Evolutionary conservation across 1,139 yeast species (phyloP), one percentile per base, ranked within the genome.

Genomic region (Kodamaea arcana): DNA sequence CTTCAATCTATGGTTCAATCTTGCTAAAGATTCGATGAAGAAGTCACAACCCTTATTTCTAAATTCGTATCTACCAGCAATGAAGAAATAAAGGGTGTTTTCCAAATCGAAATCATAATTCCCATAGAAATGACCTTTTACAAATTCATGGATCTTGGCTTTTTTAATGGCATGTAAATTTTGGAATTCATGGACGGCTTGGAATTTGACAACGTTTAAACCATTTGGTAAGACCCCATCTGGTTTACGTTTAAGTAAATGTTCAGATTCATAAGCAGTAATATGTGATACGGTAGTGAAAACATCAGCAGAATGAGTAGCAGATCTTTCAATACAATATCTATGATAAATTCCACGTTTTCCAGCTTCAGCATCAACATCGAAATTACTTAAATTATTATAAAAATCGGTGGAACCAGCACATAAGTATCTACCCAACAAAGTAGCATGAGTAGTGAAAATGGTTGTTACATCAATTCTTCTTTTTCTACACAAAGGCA

Each of bases 171-270:
- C 96, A 64, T 92, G 98, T 61, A 92, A 71, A 62, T 92, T 92
- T 65, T 92, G 98, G 69, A 92, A 92, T 65, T 92, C 98, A 60
- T 92, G 98, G 47, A 90, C 95, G 2, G 97, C 97, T 52, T 86
- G 94, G 64, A 92, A 92, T 66, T 92, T 92, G 47, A 88, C 88
- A 39, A 92, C 97, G 57, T 92, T 92, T 47, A 92, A 74, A 31
- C 98, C 98, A 56, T 92, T 92, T 40, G 98, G 98, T 54, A 92
- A 73, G 23, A 92, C 97, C 2, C 98, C 98, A 55, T 92, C 98
- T 2, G 98, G 98, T 58, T 90, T 90, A 45, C 98, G 75, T 58
- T 90, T 92, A 51, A 92, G 74, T 58, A 92, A 69, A 60, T 90
- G 95, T 62, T 92, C 98, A 6, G 92, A 72, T 62, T 92, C 98